These are phyloP conservation scores for Paramecium tetraurelia DNA, from an alignment of 73 alveolate species.

Conservation along the genomic window DNA sequence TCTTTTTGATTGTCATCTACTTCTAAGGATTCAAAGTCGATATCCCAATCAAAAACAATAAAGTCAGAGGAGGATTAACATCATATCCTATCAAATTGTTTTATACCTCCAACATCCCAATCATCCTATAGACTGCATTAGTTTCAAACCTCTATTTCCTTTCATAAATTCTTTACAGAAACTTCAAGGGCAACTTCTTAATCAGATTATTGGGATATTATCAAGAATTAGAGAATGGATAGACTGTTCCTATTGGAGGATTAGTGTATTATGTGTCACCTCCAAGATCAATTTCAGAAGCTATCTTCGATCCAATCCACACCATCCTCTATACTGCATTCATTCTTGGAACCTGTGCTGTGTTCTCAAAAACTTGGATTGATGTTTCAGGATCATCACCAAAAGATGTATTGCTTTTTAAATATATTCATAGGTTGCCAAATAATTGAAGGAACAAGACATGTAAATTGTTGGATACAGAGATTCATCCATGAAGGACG, in stretches of 20 bases:
- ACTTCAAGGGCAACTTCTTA: conserved; percentile 95
- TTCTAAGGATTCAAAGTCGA: conserved; percentile 99
- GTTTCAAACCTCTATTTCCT: conserved; percentile 99
- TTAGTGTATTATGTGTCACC: conserved; percentile 99
- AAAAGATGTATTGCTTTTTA: conserved; percentile 77
- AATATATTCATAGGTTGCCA: conserved; percentile 73
- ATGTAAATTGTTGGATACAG: conserved; percentile 95
- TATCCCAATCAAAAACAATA: conserved; percentile 81
- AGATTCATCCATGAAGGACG: conserved; percentile 84
- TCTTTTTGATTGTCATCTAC: conserved; percentile 96
- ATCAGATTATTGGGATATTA: conserved; percentile 97
- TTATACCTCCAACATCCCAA: conserved; percentile 99
- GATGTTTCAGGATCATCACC: conserved; percentile 98
- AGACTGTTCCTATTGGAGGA: conserved; percentile 99
- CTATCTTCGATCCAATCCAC: conserved; percentile 93
- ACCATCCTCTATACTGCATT: conserved; percentile 96
- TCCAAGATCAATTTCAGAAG: conserved; percentile 82
- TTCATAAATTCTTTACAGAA: conserved; percentile 97
- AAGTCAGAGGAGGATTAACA: conserved; percentile 92
- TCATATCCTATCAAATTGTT: conserved; percentile 99
- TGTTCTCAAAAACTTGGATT: conserved; percentile 99
- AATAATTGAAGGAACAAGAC: conserved; percentile 98
- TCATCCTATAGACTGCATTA: conserved; percentile 98
- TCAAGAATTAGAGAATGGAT: conserved; percentile 95
- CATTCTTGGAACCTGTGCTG: conserved; percentile 98